phyloP scores from a whole-genome alignment of 768 basidiomycete species.

The Pisolithus microcarpus region DNA sequence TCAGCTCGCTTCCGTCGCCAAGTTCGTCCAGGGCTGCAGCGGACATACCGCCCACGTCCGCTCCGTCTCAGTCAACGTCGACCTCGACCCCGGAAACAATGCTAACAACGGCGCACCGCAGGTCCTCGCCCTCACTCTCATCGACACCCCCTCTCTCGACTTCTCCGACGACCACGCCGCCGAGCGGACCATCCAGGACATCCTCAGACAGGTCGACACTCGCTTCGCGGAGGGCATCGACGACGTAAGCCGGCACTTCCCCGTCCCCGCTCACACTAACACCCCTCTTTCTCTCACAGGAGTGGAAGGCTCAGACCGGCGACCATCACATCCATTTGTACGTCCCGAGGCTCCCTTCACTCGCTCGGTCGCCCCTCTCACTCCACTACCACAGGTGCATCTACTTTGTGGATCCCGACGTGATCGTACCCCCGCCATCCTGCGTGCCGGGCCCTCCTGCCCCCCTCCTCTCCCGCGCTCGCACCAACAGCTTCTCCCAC shows the following conservation, averaged over 20 bases:
- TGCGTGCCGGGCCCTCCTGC: constrained; percentile 59
- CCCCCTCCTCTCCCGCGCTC: constrained; percentile 61
- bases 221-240: constrained; percentile 69
- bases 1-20: constrained; percentile 73
- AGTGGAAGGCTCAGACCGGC: constrained; percentile 60
- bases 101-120: constrained; percentile 31
- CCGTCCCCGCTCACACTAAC: constrained; percentile 14
- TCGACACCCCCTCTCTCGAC: constrained; percentile 81
- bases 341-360: constrained; percentile 31
- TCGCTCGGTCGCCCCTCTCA: constrained; percentile 8
- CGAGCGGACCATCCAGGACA: constrained; percentile 60
- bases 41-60: constrained; percentile 69
- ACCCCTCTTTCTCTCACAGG: constrained; percentile 37
- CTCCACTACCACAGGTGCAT: constrained; percentile 51
- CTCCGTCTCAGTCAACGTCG: constrained; percentile 64
- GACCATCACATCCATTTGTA: constrained; percentile 82
- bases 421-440: constrained; percentile 70
- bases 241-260: constrained; percentile 50
- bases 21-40: constrained; percentile 71
- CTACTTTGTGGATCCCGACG: constrained; percentile 82
- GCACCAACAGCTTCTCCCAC: constrained; percentile 65
- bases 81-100: constrained; percentile 43
- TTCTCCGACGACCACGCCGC: constrained; percentile 56
- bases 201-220: constrained; percentile 63
- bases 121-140: constrained; percentile 57